Conservation (phyloP, 2,329 filamentous ascomycete genomes). For the Fusarium nurragi region DNA sequence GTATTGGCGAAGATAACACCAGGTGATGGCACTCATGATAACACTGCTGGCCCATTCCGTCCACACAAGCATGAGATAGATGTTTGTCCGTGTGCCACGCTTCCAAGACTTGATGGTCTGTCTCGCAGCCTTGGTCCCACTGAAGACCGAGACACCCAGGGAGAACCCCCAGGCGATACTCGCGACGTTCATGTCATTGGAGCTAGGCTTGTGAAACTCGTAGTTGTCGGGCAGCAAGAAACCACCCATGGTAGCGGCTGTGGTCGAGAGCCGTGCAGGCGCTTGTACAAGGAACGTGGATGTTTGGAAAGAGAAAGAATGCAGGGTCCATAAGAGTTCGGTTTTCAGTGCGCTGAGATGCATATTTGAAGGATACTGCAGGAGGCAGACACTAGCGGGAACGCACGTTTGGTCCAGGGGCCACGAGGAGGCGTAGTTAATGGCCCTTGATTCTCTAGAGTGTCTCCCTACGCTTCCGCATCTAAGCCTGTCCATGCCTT, state of each 20-base stretch:
- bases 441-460: neutral
- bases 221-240: constrained; percentile 38
- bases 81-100: constrained; percentile 36
- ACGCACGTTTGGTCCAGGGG: constrained; percentile 2
- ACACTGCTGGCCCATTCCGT: constrained; percentile 40
- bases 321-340: neutral
- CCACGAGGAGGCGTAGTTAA: neutral
- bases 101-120: constrained; percentile 44
- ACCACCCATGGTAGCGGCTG: constrained; percentile 30
- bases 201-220: constrained; percentile 27
- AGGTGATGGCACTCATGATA: constrained; percentile 43
- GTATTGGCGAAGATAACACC: constrained; percentile 41
- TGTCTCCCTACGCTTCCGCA: neutral
- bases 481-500: neutral
- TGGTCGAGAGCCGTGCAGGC: neutral
- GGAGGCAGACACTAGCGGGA: neutral
- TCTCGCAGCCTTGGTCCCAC: constrained; percentile 34
- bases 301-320: neutral
- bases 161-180: constrained; percentile 45
- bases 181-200: constrained; percentile 44
- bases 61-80: constrained; percentile 42
- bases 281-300: constrained; percentile 6
- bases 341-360: constrained; percentile 1
- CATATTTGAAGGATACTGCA: constrained; percentile 22
- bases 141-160: constrained; percentile 43